Conservation (phyloP, 306 rosid genomes). For the Prunus padus region DNA sequence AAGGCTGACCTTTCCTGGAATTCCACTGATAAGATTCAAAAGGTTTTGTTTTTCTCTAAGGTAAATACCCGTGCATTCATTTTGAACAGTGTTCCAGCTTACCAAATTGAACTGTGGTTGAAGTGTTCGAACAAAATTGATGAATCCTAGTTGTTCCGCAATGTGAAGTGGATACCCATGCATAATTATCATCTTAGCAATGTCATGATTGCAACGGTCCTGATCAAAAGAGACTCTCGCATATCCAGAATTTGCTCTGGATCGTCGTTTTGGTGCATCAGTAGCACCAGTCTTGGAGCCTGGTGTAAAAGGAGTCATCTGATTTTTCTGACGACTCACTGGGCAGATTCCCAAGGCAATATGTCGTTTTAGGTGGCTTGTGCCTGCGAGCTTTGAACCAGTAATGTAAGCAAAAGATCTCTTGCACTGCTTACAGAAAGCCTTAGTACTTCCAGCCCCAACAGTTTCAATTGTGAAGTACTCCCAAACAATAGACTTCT, state of each 20-base stretch:
- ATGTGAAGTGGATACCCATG: slow-evolving; percentile 89
- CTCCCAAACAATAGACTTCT: slow-evolving; percentile 86
- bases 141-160: slow-evolving; percentile 75
- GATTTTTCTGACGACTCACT: slow-evolving; percentile 56
- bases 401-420: slow-evolving; percentile 77
- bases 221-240: slow-evolving; percentile 58
- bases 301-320: slow-evolving; percentile 26
- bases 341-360: slow-evolving; percentile 75
- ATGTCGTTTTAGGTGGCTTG: slow-evolving; percentile 85
- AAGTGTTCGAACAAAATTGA: slow-evolving; percentile 54
- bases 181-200: slow-evolving; percentile 77
- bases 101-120: slow-evolving; percentile 70
- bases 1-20: slow-evolving; percentile 78
- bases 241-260: slow-evolving; percentile 37
- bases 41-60: slow-evolving; percentile 63
- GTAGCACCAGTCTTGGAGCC: slow-evolving; percentile 28
- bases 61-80: slow-evolving; percentile 55
- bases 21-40: slow-evolving; percentile 51
- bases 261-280: slow-evolving; percentile 54
- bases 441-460: slow-evolving; percentile 60
- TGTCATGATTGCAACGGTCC: slow-evolving; percentile 56
- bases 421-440: slow-evolving; percentile 75
- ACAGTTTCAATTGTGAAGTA: slow-evolving; percentile 67
- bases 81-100: slow-evolving; percentile 46
- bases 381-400: slow-evolving; percentile 76